Evolutionary conservation across 1,284 basidiomycete species (phyloP).

Genomic region (Spongispora temasekensis): DNA sequence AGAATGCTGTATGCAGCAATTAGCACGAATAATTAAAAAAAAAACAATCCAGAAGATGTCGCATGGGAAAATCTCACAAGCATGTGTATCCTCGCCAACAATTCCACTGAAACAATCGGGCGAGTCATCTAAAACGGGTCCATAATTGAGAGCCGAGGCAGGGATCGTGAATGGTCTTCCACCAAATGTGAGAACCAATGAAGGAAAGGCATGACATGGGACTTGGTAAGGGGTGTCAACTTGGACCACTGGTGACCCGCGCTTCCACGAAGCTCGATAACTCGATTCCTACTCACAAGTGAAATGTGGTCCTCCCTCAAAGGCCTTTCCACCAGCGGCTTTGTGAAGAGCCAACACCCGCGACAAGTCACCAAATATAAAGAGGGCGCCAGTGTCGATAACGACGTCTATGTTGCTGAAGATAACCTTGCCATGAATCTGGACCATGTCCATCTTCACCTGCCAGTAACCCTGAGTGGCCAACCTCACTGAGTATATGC

Average conservation of each 20-base stretch:
- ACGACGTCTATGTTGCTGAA: conserved; percentile 33
- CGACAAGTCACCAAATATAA: conserved; percentile 39
- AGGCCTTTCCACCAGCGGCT: conserved; percentile 5
- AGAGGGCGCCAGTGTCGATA: conserved; percentile 51
- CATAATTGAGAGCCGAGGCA: background rate
- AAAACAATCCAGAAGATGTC: too few species aligned
- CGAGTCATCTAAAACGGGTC: background rate
- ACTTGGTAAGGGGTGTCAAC: conserved; percentile 4
- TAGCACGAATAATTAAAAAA: too few species aligned
- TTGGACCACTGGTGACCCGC: too few species aligned
- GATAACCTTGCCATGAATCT: conserved; percentile 14
- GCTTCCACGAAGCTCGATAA: background rate
- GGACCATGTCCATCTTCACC: conserved; percentile 39
- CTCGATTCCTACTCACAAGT: conserved; percentile 1
- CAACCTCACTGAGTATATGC: background rate
- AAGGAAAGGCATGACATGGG: conserved; percentile 4
- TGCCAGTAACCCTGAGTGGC: conserved; percentile 43
- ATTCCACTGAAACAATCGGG: background rate
- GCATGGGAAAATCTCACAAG: background rate
- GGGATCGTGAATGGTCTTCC: background rate
- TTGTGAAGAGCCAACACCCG: conserved; percentile 3
- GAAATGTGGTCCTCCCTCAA: conserved; percentile 1
- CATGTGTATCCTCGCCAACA: background rate
- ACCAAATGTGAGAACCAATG: background rate
- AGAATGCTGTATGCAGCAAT: too few species aligned